Evolutionary conservation across 2,329 filamentous ascomycete genomes (phyloP), one percentile per base, ranked within the genome.

Genomic region (Ascochyta viciae-villosae): DNA sequence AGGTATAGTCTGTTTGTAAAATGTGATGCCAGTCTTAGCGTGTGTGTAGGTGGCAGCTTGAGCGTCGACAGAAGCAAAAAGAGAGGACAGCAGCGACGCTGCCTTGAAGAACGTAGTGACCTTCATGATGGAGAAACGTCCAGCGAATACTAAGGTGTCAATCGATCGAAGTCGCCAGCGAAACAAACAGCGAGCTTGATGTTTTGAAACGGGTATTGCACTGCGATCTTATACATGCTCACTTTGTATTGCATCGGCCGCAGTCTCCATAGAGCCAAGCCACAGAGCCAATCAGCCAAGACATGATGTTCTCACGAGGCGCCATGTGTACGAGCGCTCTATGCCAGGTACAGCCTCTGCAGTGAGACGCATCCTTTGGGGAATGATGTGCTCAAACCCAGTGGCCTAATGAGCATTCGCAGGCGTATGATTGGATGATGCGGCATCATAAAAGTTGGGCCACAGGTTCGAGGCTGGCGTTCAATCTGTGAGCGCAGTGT

Each of bases 71-170:
- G 62, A 39, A 15, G 71, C 53, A 40, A 55, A 72, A 60, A 75
- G 70, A 70, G 72, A 57, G 58, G 68, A 71, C 57, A 75, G 69
- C 65, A 76, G 68, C 69, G 72, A 73, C 44, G 70, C 74, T 56
- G 72, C 69, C 56, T 67, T 71, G 61, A 71, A 60, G 60, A 74
- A 58, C 51, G 64, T 65, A 55, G 66, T 70, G 51, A 60, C 61
- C 67, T 70, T 76, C 74, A 76, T 76, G 33, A 62, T 70, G 52
- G 57, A 65, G 44, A 57, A 65, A 41, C 39, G 29, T 41, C 42
- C 54, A 59, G 60, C 56, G 58, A 57, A 56, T 58, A 57, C 47
- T 46, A 52, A 58, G 62, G 46, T 43, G 51, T 52, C 48, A 53
- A 55, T 42, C 47, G 37, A 39, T 42, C 22, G 47, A 51, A 56